Evolutionary conservation across 306 rosid species (phyloP), one percentile per base, ranked within the genome.

Genomic region (Vigna hirtella): DNA sequence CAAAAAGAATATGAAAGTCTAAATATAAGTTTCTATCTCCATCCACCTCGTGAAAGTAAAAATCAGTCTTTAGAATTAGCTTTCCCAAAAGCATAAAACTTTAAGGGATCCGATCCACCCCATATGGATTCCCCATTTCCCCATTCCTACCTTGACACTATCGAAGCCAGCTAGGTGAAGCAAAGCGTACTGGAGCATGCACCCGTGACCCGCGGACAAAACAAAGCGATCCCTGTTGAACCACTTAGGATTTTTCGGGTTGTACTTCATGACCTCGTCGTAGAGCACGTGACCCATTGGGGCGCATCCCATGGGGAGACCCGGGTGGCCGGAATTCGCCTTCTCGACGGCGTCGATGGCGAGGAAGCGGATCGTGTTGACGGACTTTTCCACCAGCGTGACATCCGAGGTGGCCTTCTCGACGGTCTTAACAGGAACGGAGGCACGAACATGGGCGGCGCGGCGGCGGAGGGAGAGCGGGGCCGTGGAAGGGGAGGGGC

Each of bases 291-390:
- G 99, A 30, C 98, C 99, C 90, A 93, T 81, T 4, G 99, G 99
- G 15, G 99, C 99, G 63, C 99, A 95, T 0, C 99, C 99, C 99
- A 95, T 95, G 17, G 99, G 99, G 24, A 95, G 34, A 48, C 99
- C 99, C 32, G 98, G 99, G 77, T 95, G 99, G 32, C 99, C 99
- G 47, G 98, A 93, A 49, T 88, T 95, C 0, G 99, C 99, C 81
- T 93, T 95, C 85, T 95, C 99, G 0, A 92, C 99, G 0, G 99
- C 88, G 72, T 92, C 99, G 40, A 95, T 66, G 0, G 99, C 86
- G 30, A 95, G 69, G 79, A 95, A 95, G 2, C 99, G 92, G 89
- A 95, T 95, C 85, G 98, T 87, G 87, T 95, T 95, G 34, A 95
- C 70, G 70, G 99, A 95, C 73, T 95, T 93, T 28, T 91, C 99